Evolutionary conservation across 495 filamentous ascomycete species (phyloP).

Genomic region (Tuber umbilicatum): DNA sequence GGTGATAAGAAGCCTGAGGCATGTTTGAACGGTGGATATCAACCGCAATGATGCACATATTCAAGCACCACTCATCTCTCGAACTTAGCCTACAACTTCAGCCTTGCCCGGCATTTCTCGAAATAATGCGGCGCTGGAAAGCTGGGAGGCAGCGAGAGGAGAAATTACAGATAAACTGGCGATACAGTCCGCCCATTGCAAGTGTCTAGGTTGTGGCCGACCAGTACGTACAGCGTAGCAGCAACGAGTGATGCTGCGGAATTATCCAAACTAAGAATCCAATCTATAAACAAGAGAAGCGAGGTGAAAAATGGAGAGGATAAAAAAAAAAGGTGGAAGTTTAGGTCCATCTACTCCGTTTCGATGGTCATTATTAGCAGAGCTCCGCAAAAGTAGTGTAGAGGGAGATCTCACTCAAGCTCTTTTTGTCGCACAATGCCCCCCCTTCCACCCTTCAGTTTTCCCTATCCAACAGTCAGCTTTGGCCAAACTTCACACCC

Average conservation of each 20-base stretch:
- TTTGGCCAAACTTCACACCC: not conserved
- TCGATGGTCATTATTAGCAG: not conserved
- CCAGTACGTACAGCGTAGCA: not conserved
- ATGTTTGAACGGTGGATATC: not conserved
- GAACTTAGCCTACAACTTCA: not conserved
- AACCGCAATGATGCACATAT: not conserved
- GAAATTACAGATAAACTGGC: not conserved
- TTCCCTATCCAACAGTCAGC: constrained; percentile 53
- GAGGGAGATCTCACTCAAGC: constrained; percentile 56
- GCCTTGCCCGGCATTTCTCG: not conserved
- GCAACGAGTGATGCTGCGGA: not conserved
- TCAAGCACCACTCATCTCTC: not conserved
- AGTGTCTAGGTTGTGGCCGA: not conserved
- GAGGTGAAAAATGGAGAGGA: not conserved
- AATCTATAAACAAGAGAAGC: not conserved
- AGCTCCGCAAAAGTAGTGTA: not conserved
- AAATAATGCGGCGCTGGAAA: not conserved
- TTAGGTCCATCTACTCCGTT: constrained; percentile 23
- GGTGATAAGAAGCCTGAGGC: not conserved
- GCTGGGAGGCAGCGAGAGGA: not conserved
- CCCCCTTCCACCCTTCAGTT: constrained; percentile 62
- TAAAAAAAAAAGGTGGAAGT: not conserved
- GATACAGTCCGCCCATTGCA: not conserved
- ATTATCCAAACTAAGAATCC: not conserved
- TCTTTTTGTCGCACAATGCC: constrained; percentile 75